A percentile compares a stretch with the other conserved stretches of the same genome.
phyloP scores from a whole-genome alignment of 2,329 filamentous ascomycete species.

The Fusarium goolgardi region DNA sequence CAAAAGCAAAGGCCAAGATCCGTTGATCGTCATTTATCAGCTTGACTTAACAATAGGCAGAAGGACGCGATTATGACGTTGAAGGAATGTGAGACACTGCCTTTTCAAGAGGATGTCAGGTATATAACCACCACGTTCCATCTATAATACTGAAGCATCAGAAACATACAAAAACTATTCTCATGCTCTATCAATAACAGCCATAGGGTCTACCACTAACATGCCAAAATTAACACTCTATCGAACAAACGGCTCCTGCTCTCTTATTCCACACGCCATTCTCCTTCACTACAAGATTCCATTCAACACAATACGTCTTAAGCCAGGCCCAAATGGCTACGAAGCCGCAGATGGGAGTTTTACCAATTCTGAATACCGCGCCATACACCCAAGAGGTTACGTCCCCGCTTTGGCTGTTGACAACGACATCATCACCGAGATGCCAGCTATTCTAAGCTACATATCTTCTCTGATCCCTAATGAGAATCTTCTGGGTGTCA shows the following conservation, averaged over 20 bases:
- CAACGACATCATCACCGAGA: constrained; percentile 50
- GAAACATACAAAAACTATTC: fast-evolving
- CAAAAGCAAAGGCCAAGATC: neutral
- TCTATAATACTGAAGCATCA: fast-evolving
- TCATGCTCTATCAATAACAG: fast-evolving
- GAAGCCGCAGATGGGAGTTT: constrained; percentile 50
- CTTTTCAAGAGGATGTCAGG: fast-evolving
- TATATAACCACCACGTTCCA: neutral
- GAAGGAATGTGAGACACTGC: neutral
- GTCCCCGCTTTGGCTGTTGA: constrained; percentile 50
- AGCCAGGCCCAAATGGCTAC: constrained; percentile 21
- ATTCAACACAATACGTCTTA: constrained; percentile 40
- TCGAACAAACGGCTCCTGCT: constrained; percentile 47
- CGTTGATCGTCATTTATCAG: constrained; percentile 20
- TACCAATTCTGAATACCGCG: constrained; percentile 45
- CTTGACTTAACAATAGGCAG: neutral
- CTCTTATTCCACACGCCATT: constrained; percentile 48
- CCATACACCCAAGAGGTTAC: constrained; percentile 48
- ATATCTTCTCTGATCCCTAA: constrained; percentile 44
- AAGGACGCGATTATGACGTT: constrained; percentile 15
- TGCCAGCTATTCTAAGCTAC: constrained; percentile 50
- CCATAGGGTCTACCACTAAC: neutral
- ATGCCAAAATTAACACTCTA: constrained; percentile 48
- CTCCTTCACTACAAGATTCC: constrained; percentile 48
- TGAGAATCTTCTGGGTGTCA: constrained; percentile 39